Evolutionary conservation across 805 yeast species (phyloP), one percentile per base, ranked within the genome.

Genomic region (Pichia heedii): DNA sequence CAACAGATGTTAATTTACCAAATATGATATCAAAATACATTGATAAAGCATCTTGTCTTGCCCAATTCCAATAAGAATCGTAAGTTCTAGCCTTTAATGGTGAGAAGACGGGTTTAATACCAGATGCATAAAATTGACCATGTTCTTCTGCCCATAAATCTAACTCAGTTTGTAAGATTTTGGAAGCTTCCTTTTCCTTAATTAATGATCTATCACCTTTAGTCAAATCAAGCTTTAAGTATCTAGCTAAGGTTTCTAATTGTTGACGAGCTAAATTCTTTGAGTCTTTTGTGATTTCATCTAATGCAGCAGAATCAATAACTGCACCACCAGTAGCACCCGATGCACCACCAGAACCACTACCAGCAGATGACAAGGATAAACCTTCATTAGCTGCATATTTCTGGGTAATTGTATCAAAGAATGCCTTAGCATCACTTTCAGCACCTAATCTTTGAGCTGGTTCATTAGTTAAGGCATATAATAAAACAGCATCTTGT

Each of bases 61-160:
- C 97, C 98, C 98, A 93, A 68, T 94, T 94, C 98, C 98, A 93
- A 68, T 89, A 88, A 20, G 97, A 88, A 68, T 93, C 97, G 66
- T 90, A 93, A 43, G 83, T 80, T 71, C 98, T 84, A 24, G 97
- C 95, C 72, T 93, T 93, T 68, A 84, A 76, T 49, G 90, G 74
- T 27, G 96, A 84, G 70, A 93, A 93, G 5, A 82, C 79, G 35
- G 97, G 96, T 53, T 80, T 72, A 56, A 93, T 82, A 62, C 98
- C 97, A 46, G 80, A 76, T 40, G 96, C 89, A 64, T 89, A 93
- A 60, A 81, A 81, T 57, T 93, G 98, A 54, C 98, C 98, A 54
- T 84, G 79, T 66, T 84, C 94, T 48, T 82, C 77, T 65, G 82
- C 77, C 90, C 90, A 84, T 65, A 85, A 74, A 62, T 93, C 98